A percentile compares a stretch with the other conserved stretches of the same genome.
These are phyloP conservation scores for Phoma herbarum DNA, from an alignment of 2,329 filamentous ascomycete species.

Conservation along the genomic window DNA sequence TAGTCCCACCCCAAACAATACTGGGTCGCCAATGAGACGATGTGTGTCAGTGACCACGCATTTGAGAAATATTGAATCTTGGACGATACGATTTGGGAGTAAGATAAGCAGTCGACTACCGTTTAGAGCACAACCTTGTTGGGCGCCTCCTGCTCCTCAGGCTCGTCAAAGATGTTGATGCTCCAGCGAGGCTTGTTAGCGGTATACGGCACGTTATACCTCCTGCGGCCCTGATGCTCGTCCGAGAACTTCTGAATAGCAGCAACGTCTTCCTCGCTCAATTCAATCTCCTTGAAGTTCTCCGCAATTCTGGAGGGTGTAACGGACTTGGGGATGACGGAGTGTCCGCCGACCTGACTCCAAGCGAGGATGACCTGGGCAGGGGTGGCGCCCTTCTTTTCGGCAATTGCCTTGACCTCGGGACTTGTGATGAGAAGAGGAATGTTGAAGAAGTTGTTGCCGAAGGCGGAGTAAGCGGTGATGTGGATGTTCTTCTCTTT, in stretches of 20 bases:
- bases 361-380: slow-evolving; percentile 85
- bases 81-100: no score
- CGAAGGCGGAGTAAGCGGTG: slow-evolving; percentile 55
- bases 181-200: slow-evolving; percentile 53
- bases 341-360: slow-evolving; percentile 72
- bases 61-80: no score
- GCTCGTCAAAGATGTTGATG: slow-evolving; percentile 41
- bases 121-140: slow-evolving; percentile 30
- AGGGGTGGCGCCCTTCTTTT: slow-evolving; percentile 69
- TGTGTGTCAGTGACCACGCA: no score
- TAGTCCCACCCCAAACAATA: no score
- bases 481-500: slow-evolving; percentile 47
- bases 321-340: slow-evolving; percentile 44
- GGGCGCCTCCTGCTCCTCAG: slow-evolving; percentile 42
- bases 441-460: slow-evolving; percentile 54
- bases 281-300: slow-evolving; percentile 44
- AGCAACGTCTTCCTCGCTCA: slow-evolving; percentile 34
- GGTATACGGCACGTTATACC: slow-evolving; percentile 48
- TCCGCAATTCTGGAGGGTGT: slow-evolving; percentile 38
- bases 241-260: slow-evolving; percentile 62
- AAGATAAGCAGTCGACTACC: no score
- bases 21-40: no score
- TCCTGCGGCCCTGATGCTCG: slow-evolving; percentile 37
- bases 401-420: slow-evolving; percentile 73
- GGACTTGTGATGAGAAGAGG: slow-evolving; percentile 73